phyloP scores from a whole-genome alignment of 768 basidiomycete species.

The Amanita jacksonii region DNA sequence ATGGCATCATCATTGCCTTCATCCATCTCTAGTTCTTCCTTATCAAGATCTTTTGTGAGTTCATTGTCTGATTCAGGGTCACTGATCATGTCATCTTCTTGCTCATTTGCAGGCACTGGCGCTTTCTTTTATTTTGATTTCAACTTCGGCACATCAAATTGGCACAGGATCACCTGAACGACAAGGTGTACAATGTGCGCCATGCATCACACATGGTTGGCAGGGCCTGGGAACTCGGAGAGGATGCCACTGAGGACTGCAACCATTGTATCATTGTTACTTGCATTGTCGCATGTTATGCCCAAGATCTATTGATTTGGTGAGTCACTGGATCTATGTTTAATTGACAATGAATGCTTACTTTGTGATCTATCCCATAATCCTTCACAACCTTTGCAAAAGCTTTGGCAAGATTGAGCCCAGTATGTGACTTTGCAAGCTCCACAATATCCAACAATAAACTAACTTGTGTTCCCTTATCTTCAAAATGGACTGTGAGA shows the following conservation, averaged over 20 bases:
- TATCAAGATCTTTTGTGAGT: no score
- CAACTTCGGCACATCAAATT: conserved; percentile 32
- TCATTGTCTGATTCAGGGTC: no score
- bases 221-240: conserved; percentile 15
- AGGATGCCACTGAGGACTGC: conserved; percentile 24
- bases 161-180: conserved; percentile 20
- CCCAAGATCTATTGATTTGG: not conserved
- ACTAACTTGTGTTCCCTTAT: not conserved
- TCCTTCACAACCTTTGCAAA: not conserved
- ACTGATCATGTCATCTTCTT: no score
- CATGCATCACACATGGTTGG: conserved; percentile 25
- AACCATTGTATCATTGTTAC: conserved; percentile 15
- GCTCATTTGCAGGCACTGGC: no score
- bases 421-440: not conserved
- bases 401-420: not conserved
- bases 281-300: not conserved
- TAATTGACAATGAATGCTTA: not conserved
- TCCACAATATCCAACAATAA: not conserved
- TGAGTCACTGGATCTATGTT: conserved; percentile 11
- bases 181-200: conserved; percentile 28
- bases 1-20: no score
- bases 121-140: no score
- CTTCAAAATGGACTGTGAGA: not conserved
- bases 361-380: not conserved
- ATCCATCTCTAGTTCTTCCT: no score